Conservation (phyloP, 208 protist genomes). For the Wallacemonas sp. region DNA sequence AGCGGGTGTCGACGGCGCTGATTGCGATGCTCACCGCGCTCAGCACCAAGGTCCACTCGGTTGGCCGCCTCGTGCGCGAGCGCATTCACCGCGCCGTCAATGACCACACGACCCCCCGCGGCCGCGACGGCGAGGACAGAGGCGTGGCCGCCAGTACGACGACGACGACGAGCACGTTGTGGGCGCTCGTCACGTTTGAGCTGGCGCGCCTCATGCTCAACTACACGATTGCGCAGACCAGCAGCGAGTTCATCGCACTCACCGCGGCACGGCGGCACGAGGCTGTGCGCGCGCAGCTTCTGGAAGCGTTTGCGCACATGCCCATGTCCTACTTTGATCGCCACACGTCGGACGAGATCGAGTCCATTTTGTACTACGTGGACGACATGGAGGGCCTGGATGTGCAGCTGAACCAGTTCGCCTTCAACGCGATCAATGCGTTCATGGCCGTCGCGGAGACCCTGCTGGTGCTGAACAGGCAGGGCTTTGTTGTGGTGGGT, state of each 20-base stretch:
- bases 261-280: conserved; percentile 48
- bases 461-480: conserved; percentile 23
- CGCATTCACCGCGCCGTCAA: conserved; percentile 27
- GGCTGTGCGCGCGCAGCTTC: conserved; percentile 48
- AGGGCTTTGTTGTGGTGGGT: conserved; percentile 8
- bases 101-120: conserved; percentile 3
- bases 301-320: conserved; percentile 55
- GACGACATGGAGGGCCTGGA: conserved; percentile 83
- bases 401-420: conserved; percentile 60
- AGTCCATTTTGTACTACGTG: conserved; percentile 70
- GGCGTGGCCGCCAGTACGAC: not conserved
- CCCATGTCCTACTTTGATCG: conserved; percentile 66
- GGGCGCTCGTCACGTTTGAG: conserved; percentile 44
- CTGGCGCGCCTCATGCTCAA: conserved; percentile 42
- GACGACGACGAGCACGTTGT: not conserved
- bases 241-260: conserved; percentile 44
- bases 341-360: conserved; percentile 55
- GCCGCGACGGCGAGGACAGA: not conserved
- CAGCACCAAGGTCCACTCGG: conserved; percentile 38
- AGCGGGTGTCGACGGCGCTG: conserved; percentile 37
- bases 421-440: conserved; percentile 36
- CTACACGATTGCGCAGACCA: conserved; percentile 35
- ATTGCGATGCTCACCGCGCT: conserved; percentile 49
- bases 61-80: conserved; percentile 37
- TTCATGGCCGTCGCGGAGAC: conserved; percentile 21